phyloP scores from a whole-genome alignment of 73 alveolate species.

The Paramecium pentaurelia region DNA sequence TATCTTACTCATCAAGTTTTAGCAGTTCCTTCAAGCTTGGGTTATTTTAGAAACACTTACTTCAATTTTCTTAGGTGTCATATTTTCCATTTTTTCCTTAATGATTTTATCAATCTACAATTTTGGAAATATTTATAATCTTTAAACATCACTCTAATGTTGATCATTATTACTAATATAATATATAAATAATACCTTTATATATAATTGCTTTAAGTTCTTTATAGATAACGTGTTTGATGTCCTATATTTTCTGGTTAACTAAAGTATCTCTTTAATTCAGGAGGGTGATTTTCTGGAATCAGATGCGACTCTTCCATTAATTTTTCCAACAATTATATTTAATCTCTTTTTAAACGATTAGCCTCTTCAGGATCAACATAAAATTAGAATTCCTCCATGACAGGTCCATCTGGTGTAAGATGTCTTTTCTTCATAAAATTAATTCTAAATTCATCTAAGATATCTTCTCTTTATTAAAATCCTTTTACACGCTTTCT shows the following conservation, averaged over 20 bases:
- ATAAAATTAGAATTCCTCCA: slow-evolving; percentile 38
- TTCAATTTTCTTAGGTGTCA: neutral
- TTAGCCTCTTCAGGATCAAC: slow-evolving; percentile 21
- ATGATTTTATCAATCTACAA: neutral
- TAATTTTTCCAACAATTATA: neutral
- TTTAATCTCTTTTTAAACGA: neutral
- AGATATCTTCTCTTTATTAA: neutral
- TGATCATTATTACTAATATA: neutral
- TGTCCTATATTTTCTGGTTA: neutral
- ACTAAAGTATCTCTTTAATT: neutral
- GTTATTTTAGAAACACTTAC: neutral
- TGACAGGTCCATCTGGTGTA: slow-evolving; percentile 15
- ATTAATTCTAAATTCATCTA: slow-evolving; percentile 16
- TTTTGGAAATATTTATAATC: neutral
- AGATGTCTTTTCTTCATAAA: slow-evolving; percentile 34
- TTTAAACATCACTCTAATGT: neutral
- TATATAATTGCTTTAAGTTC: neutral
- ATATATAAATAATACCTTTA: neutral
- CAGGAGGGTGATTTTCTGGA: neutral
- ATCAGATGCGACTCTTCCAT: neutral
- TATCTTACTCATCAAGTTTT: slow-evolving; percentile 3
- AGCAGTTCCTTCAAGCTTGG: slow-evolving; percentile 29
- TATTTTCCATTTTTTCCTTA: neutral
- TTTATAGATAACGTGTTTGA: neutral
- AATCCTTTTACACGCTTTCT: slow-evolving; percentile 8